Evolutionary conservation across 805 yeast genomes (phyloP), one percentile per base, ranked within the genome.

Genomic region (Candida sakaeoensis): DNA sequence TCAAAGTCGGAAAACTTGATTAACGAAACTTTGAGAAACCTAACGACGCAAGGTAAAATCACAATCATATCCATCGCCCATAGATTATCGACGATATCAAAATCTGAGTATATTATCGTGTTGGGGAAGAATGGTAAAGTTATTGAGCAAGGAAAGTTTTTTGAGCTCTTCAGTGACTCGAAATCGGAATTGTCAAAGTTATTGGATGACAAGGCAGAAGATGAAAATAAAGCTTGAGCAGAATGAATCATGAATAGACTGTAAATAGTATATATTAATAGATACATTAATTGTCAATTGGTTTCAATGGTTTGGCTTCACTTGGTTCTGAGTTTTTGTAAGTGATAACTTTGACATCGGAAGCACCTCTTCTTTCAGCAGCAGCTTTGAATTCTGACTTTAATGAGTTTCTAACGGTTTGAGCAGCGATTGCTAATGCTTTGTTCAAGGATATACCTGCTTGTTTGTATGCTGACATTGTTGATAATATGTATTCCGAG

Each of bases 401-500:
- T 63, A 91, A 79, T 38, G 96, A 82, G 55, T 75, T 73, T 74
- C 97, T 88, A 54, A 88, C 79, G 47, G 95, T 78, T 63, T 80
- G 80, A 59, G 96, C 95, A 58, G 96, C 86, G 60, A 91, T 76
- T 52, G 95, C 79, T 65, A 90, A 75, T 70, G 91, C 91, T 65
- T 82, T 85, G 84, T 86, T 87, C 74, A 84, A 80, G 51, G 72
- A 60, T 43, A 68, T 68, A 44, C 74, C 74, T 40, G 74, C 74
- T 68, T 68, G 74, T 58, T 68, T 67, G 64, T 65, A 64, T 57
- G 72, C 70, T 55, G 72, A 66, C 74, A 68, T 68, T 22, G 16
- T 28, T 13, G 17, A 14, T 13, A 28, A 28, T 15, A 28, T n/a
- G n/a, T n/a, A n/a, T n/a, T 5, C 19, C 28, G 28, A 25, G n/a